These are phyloP conservation scores for Diaporthe aspalathi DNA, from an alignment of 2,329 filamentous ascomycete genomes.

Conservation along the genomic window DNA sequence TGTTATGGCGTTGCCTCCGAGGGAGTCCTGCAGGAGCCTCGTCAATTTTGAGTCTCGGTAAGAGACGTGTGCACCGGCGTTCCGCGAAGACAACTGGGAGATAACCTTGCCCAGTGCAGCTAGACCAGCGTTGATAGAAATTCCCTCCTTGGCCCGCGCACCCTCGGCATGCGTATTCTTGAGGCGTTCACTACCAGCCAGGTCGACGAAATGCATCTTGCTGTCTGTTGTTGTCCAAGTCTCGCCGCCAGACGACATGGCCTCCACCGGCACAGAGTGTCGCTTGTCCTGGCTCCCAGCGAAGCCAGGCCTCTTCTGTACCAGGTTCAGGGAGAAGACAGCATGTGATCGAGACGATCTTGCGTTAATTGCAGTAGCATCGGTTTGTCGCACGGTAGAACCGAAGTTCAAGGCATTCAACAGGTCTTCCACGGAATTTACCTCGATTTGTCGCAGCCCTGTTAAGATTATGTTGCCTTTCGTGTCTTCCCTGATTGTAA, in stretches of 20 bases:
- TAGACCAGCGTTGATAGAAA: conserved; percentile 96
- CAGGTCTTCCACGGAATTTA: conserved; percentile 92
- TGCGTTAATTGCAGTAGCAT: conserved; percentile 96
- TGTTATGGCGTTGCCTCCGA: conserved; percentile 96
- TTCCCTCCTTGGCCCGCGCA: conserved; percentile 93
- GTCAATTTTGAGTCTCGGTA: conserved; percentile 99
- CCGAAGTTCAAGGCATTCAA: conserved; percentile 91
- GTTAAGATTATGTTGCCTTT: conserved; percentile 96
- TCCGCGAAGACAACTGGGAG: conserved; percentile 92
- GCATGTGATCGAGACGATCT: conserved; percentile 98
- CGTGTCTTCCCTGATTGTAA: conserved; percentile 93
- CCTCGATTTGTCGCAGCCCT: conserved; percentile 85
- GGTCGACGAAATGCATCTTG: conserved; percentile 98
- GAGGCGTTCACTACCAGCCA: conserved; percentile 94
- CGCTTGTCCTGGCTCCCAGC: conserved; percentile 78
- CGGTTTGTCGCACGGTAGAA: conserved; percentile 93
- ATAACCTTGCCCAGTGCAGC: conserved; percentile 98
- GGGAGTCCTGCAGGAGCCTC: conserved; percentile 91
- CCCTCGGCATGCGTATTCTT: conserved; percentile 98
- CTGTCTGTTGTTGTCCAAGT: conserved; percentile 89
- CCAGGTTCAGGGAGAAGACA: conserved; percentile 93
- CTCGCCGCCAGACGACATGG: conserved; percentile 76
- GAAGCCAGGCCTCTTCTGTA: conserved; percentile 80
- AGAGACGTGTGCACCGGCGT: conserved; percentile 89
- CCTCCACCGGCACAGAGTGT: conserved; percentile 86